phyloP scores from a whole-genome alignment of 2,329 filamentous ascomycete genomes.

The Xylariaceae sp. region DNA sequence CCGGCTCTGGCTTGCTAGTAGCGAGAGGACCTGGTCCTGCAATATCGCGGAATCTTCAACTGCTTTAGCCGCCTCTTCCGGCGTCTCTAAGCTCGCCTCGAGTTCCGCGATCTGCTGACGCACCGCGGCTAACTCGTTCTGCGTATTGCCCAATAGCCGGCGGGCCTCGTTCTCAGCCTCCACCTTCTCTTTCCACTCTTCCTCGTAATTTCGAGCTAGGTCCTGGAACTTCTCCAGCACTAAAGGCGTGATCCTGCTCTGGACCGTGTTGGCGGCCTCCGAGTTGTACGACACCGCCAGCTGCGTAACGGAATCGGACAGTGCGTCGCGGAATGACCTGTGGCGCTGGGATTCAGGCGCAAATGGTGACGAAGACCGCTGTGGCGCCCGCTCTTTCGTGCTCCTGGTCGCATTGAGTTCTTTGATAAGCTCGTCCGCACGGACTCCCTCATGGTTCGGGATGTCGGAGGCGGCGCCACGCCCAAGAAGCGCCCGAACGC shows the following conservation, averaged over 20 bases:
- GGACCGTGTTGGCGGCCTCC: constrained; percentile 63
- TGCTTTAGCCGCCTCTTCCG: constrained; percentile 47
- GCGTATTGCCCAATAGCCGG: constrained; percentile 59
- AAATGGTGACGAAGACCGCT: constrained; percentile 71
- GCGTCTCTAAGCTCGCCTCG: constrained; percentile 49
- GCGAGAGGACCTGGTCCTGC: constrained; percentile 44
- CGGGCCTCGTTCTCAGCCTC: constrained; percentile 62
- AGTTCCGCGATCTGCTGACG: constrained; percentile 56
- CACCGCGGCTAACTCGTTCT: constrained; percentile 59
- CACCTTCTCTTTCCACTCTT: constrained; percentile 70
- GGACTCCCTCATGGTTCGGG: constrained; percentile 72
- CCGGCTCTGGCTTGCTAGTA: constrained; percentile 48
- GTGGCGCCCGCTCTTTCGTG: constrained; percentile 58
- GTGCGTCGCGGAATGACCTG: constrained; percentile 48
- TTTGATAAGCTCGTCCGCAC: constrained; percentile 79
- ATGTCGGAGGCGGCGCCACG: constrained; percentile 81
- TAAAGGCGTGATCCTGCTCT: constrained; percentile 62
- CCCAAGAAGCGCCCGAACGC: constrained; percentile 70
- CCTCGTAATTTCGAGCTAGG: constrained; percentile 65
- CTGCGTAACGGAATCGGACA: constrained; percentile 40
- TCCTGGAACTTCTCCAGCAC: constrained; percentile 69
- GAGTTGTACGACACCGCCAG: constrained; percentile 45
- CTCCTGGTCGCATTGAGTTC: constrained; percentile 62
- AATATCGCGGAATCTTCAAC: constrained; percentile 45
- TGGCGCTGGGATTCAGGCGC: constrained; percentile 56